Base-by-base conservation (phyloP, 2,329 filamentous ascomycete species). In the Pestalotiopsis sp. region DNA sequence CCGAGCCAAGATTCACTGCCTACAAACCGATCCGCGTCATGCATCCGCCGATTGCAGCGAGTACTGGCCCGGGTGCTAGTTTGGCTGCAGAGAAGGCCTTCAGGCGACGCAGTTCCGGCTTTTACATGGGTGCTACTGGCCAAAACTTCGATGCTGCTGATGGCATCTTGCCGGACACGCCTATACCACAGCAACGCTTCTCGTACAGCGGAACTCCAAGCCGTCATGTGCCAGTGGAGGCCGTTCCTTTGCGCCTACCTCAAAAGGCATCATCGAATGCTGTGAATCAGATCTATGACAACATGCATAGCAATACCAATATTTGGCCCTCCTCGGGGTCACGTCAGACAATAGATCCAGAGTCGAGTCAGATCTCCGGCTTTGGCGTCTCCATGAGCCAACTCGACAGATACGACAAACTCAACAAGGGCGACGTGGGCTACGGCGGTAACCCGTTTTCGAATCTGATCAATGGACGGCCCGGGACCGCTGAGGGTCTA, bases 1-100 rank as follows among this genome's bases (percentile, higher is more conserved):
- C 95, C 0, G 94, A 98, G 73, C 96, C 96, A 23, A 89, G 91
- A 23, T 99, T 94, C 77, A 93, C 91, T 67, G 86, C 91, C 1
- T 98, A 97, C 82, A 97, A 95, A 77, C 88, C 92, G 3, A 81
- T 85, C 49, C 82, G 87, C 6, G 82, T 85, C 39, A 87, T 87
- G 84, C 80, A 83, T 23, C 77, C 76, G 58, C 77, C 82, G 0
- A 74, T 76, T 2, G 77, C 77, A 3, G 73, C 72, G 1, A 76
- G 78, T 4, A 81, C 79, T 62, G 81, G 83, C 0, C 79, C 83
- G 2, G 85, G 81, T 41, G 82, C 87, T 25, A 86, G 81, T 70
- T 78, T 89, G 2, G 84, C 84, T n/a, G 83, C 84, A 31, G 91
- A 92, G 55, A 90, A 88, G 74, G 86, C 87, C 3, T 86, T 83